These are phyloP conservation scores for Neopestalotiopsis sp. DNA, from an alignment of 2,329 filamentous ascomycete species.

Conservation along the genomic window DNA sequence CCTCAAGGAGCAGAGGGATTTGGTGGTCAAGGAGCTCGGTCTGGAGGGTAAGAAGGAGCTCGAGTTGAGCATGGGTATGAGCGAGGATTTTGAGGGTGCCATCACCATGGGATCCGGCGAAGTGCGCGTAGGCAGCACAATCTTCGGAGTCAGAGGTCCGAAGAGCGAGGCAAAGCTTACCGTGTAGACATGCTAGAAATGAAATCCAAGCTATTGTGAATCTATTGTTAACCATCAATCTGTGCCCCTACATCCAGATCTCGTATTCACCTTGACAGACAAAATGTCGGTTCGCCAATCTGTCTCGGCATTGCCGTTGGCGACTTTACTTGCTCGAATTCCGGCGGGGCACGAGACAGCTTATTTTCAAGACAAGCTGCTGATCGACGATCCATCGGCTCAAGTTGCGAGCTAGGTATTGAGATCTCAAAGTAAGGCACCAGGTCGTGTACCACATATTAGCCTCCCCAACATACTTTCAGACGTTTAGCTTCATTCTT, in stretches of 20 bases:
- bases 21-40: constrained; percentile 67
- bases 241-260: neutral
- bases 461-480: too few species aligned
- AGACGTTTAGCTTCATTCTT: too few species aligned
- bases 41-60: constrained; percentile 52
- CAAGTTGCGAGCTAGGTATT: too few species aligned
- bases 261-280: neutral
- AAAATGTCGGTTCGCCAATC: neutral
- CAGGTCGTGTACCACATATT: too few species aligned
- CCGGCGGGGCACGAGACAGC: neutral
- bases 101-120: constrained; percentile 83
- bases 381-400: neutral
- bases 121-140: constrained; percentile 90
- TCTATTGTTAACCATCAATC: rapidly evolving
- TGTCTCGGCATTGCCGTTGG: neutral
- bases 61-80: constrained; percentile 99
- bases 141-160: constrained; percentile 83
- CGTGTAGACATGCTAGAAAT: constrained; percentile 35
- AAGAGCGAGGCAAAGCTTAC: constrained; percentile 79
- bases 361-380: neutral
- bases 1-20: constrained; percentile 72
- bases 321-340: neutral
- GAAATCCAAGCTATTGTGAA: neutral
- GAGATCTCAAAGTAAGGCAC: too few species aligned
- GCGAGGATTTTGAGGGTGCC: constrained; percentile 90